phyloP scores from a whole-genome alignment of 805 yeast genomes.

The Suhomyces pyralidae region DNA sequence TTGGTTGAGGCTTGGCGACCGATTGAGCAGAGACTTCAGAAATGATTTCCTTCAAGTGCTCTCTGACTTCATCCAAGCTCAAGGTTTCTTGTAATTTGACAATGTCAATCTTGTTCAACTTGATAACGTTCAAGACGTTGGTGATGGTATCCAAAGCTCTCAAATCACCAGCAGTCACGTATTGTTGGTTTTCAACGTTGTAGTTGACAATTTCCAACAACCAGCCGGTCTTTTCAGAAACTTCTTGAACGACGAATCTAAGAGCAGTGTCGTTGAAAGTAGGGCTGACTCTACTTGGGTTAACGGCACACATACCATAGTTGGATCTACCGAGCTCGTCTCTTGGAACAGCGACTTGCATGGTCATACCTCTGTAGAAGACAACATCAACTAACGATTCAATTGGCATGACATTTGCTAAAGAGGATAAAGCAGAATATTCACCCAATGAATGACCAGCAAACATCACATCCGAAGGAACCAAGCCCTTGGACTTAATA shows the following conservation, averaged over 20 bases:
- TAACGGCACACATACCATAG: slow-evolving; percentile 98
- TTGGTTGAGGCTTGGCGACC: slow-evolving; percentile 89
- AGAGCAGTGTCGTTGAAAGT: slow-evolving; percentile 92
- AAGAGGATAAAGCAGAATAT: slow-evolving; percentile 93
- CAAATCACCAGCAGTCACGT: slow-evolving; percentile 98
- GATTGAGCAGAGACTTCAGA: slow-evolving; percentile 81
- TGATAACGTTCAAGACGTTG: slow-evolving; percentile 89
- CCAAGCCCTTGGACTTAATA: slow-evolving; percentile 91
- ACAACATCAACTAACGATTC: slow-evolving; percentile 96
- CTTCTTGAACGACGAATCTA: slow-evolving; percentile 89
- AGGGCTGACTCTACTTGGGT: slow-evolving; percentile 87
- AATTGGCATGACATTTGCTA: slow-evolving; percentile 98
- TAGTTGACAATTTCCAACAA: slow-evolving; percentile 95
- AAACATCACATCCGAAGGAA: slow-evolving; percentile 88
- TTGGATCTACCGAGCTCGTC: slow-evolving; percentile 93
- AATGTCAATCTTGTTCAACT: slow-evolving; percentile 91
- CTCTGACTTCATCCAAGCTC: slow-evolving; percentile 84
- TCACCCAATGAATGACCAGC: slow-evolving; percentile 99
- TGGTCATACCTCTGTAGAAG: slow-evolving; percentile 99
- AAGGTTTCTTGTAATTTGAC: slow-evolving; percentile 79
- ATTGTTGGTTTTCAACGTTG: slow-evolving; percentile 97
- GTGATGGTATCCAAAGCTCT: slow-evolving; percentile 91
- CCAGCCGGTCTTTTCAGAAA: slow-evolving; percentile 83
- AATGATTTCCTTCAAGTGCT: slow-evolving; percentile 83
- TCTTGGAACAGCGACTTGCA: slow-evolving; percentile 99